Conservation (phyloP, 1,139 yeast genomes). For the Hansenula lynferdii region DNA sequence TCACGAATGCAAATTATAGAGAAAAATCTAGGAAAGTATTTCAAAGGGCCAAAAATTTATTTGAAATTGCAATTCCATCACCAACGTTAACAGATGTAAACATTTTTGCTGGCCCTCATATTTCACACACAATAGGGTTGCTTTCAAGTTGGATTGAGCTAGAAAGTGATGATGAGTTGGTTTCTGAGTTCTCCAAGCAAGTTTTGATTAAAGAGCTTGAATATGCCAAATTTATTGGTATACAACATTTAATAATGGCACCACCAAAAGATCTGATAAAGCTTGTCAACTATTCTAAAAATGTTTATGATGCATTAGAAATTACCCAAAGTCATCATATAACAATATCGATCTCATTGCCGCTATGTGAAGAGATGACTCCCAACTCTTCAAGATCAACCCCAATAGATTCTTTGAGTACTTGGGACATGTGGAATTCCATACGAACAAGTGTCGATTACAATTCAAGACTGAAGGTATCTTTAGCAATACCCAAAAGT, state of each 20-base stretch:
- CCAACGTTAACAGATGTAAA: conserved; percentile 36
- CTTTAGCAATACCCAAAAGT: conserved; percentile 49
- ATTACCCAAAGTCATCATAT: conserved; percentile 25
- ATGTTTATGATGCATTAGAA: conserved; percentile 29
- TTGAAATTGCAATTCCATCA: conserved; percentile 28
- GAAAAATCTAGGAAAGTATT: conserved; percentile 33
- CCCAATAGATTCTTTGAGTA: conserved; percentile 46
- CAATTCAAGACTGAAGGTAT: conserved; percentile 45
- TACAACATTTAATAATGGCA: conserved; percentile 45
- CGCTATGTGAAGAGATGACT: conserved; percentile 34
- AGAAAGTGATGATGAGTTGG: conserved; percentile 42
- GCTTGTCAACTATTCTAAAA: conserved; percentile 43
- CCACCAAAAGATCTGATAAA: conserved; percentile 57
- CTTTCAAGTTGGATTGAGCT: conserved; percentile 63
- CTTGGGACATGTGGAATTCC: conserved; percentile 72
- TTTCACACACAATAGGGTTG: conserved; percentile 41
- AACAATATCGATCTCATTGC: conserved; percentile 35
- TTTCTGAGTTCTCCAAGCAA: conserved; percentile 48
- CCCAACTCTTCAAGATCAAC: conserved; percentile 26
- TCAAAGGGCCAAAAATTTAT: conserved; percentile 25
- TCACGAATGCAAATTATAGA: conserved; percentile 39
- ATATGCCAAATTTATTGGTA: conserved; percentile 55
- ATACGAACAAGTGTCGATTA: conserved; percentile 50
- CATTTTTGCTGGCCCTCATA: conserved; percentile 30
- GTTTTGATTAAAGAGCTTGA: conserved; percentile 50